Evolutionary conservation across 352 stramenopile genomes (phyloP), one percentile per base, ranked within the genome.

Genomic region (Pythium apleroticum): DNA sequence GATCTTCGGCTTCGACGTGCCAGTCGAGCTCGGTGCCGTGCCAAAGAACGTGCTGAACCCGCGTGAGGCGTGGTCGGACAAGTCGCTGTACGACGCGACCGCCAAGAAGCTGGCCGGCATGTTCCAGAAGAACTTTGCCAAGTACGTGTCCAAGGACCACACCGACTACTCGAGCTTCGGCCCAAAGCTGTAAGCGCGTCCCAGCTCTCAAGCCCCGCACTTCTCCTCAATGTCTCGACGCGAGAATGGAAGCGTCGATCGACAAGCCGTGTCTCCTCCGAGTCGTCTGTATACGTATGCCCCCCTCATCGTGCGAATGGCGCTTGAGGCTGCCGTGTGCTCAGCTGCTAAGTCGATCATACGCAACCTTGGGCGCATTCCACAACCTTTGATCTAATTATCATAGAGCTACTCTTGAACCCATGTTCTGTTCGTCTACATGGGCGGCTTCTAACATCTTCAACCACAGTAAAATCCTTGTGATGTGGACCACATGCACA

Each of bases 161-260:
- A 97, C 96, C 64, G 96, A 99, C 79, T 99, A 99, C 85, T 98
- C 95, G 54, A 66, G 79, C 50, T 99, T 96, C 73, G 97, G 97
- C 68, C 97, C 97, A 33, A 92, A 90, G 77, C 53, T 79, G 53
- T 94, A 89, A 81, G 46, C 46, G 24, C 25, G 15, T 57, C 14
- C 0, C 27, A 43, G 22, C n/a, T 52, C 8, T 28, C n/a, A 33
- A 33, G 30, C 30, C 30, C 10, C 30, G n/a, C 30, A 33, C 30
- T 33, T 33, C 25, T 57, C 8, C 43, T 25, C 19, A 27, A 52
- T 9, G 56, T 54, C 56, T 55, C 56, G 56, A 39, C 43, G 59
- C 59, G 54, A 59, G 24, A 58, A 46, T 50, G 33, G 59, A 65
- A 65, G 59, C 46, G 57, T 30, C 57, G 57, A 61, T 61, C 24